phyloP scores from a whole-genome alignment of 306 rosid genomes.

The Erythrophleum fordii region DNA sequence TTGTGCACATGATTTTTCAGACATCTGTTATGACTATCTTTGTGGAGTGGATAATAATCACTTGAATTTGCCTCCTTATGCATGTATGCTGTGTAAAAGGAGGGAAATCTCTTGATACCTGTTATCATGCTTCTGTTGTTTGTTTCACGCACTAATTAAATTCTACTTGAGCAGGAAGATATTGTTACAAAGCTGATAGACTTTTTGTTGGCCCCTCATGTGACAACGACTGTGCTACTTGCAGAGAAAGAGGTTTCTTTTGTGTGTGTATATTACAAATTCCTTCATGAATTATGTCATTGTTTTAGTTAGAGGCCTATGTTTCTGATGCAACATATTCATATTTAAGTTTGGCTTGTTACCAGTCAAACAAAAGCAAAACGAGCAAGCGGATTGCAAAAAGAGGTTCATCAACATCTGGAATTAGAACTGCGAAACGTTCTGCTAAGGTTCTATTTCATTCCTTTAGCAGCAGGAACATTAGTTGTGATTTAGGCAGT shows the following conservation, averaged over 20 bases:
- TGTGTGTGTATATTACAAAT: no score
- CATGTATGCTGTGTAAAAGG: neutral
- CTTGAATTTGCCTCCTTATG: neutral
- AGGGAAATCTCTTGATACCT: neutral
- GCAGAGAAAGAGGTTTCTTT: conserved; percentile 74
- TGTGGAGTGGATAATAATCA: neutral
- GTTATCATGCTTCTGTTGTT: neutral
- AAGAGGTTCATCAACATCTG: conserved; percentile 62
- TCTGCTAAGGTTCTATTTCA: conserved; percentile 61
- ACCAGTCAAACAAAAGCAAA: conserved; percentile 63
- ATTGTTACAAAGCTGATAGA: conserved; percentile 73
- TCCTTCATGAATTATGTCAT: conserved; percentile 1
- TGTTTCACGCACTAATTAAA: conserved; percentile 35
- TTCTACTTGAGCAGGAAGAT: conserved; percentile 74
- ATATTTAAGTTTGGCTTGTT: conserved; percentile 33
- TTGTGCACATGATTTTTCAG: neutral
- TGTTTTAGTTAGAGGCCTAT: neutral
- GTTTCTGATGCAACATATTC: conserved; percentile 14
- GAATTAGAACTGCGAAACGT: conserved; percentile 54
- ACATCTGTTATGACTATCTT: neutral
- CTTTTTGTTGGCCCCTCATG: conserved; percentile 81
- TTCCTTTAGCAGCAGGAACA: conserved; percentile 12
- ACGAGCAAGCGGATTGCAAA: conserved; percentile 69
- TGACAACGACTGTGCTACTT: conserved; percentile 66
- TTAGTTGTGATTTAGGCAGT: conserved; percentile 30